These are phyloP conservation scores for Penicillium sp. DNA, from an alignment of 2,329 filamentous ascomycete genomes.

Conservation along the genomic window DNA sequence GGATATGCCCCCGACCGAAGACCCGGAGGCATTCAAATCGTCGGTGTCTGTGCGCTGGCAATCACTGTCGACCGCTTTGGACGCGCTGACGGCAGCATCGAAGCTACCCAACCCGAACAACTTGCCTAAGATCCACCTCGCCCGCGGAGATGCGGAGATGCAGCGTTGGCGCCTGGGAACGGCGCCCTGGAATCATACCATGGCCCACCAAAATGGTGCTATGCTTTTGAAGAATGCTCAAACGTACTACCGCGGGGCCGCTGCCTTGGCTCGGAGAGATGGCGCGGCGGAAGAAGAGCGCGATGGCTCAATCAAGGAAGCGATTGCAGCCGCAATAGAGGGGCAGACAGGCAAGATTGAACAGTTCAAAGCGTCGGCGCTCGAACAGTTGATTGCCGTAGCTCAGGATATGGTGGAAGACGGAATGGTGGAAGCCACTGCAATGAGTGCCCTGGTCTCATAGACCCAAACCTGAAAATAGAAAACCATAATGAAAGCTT, in stretches of 20 bases:
- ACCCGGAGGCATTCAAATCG: conserved; percentile 28
- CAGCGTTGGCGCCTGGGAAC: conserved; percentile 49
- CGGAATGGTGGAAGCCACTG: conserved; percentile 40
- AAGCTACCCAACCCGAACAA: conserved; percentile 49
- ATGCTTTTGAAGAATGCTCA: conserved; percentile 52
- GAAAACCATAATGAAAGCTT: conserved; percentile 8
- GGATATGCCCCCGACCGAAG: conserved; percentile 27
- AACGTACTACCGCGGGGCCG: conserved; percentile 53
- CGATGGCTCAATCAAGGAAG: conserved; percentile 46
- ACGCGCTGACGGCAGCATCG: conserved; percentile 47
- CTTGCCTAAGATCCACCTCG: conserved; percentile 49
- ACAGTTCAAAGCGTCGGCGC: conserved; percentile 29
- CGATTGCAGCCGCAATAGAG: conserved; percentile 44
- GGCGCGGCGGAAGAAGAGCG: conserved; percentile 41
- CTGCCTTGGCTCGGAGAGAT: conserved; percentile 36
- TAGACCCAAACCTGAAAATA: conserved; percentile 14
- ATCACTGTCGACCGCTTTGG: conserved; percentile 47
- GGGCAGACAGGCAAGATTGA: conserved; percentile 39
- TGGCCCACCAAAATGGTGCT: conserved; percentile 42
- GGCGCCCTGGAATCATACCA: conserved; percentile 39
- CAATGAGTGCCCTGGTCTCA: conserved; percentile 31
- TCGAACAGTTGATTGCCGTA: conserved; percentile 40
- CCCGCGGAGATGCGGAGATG: conserved; percentile 53
- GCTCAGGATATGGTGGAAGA: conserved; percentile 51
- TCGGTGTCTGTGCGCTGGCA: conserved; percentile 46